Base-by-base conservation (phyloP, 306 rosid genomes). In the Carpinus viminea region DNA sequence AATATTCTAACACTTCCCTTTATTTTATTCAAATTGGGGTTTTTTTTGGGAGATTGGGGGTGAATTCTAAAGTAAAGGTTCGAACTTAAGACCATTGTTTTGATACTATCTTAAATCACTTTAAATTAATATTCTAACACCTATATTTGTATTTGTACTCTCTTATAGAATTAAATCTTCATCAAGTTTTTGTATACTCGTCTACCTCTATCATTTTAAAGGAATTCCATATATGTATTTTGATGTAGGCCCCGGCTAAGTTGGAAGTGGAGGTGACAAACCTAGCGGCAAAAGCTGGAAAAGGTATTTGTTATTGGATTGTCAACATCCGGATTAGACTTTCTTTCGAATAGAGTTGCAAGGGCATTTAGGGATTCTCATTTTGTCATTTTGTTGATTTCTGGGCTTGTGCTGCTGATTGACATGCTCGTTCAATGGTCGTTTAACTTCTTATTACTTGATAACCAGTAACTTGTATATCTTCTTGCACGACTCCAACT, bases 181-280 rank as follows among this genome's bases (percentile, higher is more conserved):
- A 51, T 28, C 20, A 34, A 17, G 36, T 73, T 4, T 48, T 5
- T 34, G 3, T 66, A 17, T 34, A 51, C 36, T 80, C 66, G 46
- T 11, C 48, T 68, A n/a, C 38, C 20, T 75, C 70, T 64, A 82
- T 21, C 66, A 45, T 74, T 38, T 7, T 64, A 81, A 75, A 70
- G 51, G 24, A 76, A 80, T 31, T 34, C 20, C 69, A 57, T 18
- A 57, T 18, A 48, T 79, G 60, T 76, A 50, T 68, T 68, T 74
- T 76, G 74, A 77, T 83, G 82, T 88, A 95, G 99, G 97, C 84
- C 59, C 88, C 90, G 36, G 97, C 99, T 47, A 93, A 90, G 85
- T 78, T 95, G 90, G 99, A 95, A 85, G 90, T 95, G 75, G 99
- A 95, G 86, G 92, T 95, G 78, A 93, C 99, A 75, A 95, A 95